Evolutionary conservation across 2,329 filamentous ascomycete genomes (phyloP).

Genomic region (Fusarium abutilonis): DNA sequence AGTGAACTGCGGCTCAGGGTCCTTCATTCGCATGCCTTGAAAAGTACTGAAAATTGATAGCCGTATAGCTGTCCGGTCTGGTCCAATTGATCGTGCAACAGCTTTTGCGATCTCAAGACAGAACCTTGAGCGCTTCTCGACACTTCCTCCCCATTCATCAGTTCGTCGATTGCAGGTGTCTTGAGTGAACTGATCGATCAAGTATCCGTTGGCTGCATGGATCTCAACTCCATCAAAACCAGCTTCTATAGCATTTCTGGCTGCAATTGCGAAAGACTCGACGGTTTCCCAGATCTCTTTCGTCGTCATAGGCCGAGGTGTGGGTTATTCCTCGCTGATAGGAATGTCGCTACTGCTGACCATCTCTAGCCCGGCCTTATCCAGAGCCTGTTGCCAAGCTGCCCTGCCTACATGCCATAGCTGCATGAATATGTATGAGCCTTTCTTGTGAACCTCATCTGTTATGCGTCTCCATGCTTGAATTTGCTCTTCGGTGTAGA

Average conservation of each 20-base stretch:
- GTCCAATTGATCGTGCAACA: conserved; percentile 56
- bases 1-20: conserved; percentile 68
- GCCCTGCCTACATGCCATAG: conserved; percentile 25
- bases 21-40: conserved; percentile 70
- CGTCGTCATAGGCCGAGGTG: conserved; percentile 4
- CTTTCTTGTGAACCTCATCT: conserved; percentile 9
- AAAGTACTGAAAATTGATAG: conserved; percentile 68
- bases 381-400: conserved; percentile 2
- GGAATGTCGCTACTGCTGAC: conserved; percentile 23
- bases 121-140: conserved; percentile 59
- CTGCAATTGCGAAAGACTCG: conserved; percentile 10
- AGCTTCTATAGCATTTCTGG: conserved; percentile 2
- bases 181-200: conserved; percentile 21
- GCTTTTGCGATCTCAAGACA: conserved; percentile 58
- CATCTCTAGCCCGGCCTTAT: conserved; percentile 8
- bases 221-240: conserved; percentile 23
- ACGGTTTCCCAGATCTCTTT: conserved; percentile 13
- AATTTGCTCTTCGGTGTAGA: conserved; percentile 15
- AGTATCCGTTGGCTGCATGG: conserved; percentile 24
- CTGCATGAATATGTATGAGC: conserved; percentile 23
- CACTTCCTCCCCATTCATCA: conserved; percentile 63
- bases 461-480: conserved; percentile 6
- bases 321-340: background rate
- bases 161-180: conserved; percentile 57
- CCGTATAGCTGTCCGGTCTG: conserved; percentile 63